These are phyloP conservation scores for Fusarium acutatum DNA, from an alignment of 2,329 filamentous ascomycete species.

Conservation along the genomic window DNA sequence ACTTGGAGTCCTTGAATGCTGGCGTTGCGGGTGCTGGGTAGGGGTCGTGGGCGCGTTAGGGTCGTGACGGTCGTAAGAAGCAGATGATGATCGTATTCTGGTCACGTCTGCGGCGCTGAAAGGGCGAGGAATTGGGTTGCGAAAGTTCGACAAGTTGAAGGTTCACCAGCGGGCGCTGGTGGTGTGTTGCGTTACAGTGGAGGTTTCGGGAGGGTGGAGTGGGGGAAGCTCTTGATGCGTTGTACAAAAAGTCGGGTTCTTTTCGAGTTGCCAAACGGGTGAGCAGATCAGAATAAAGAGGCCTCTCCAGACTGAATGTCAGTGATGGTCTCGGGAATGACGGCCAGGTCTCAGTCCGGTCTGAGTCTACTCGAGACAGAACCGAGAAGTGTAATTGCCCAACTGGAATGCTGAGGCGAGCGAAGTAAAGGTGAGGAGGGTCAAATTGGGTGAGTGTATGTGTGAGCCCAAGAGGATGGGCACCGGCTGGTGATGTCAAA, in stretches of 20 bases:
- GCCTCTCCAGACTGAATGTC: neutral
- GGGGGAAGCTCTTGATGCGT: slow-evolving; percentile 30
- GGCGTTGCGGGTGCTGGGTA: slow-evolving; percentile 58
- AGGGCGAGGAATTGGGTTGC: slow-evolving; percentile 36
- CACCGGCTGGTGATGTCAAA: slow-evolving; percentile 44
- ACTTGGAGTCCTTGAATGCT: slow-evolving; percentile 44
- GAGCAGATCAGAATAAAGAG: slow-evolving; percentile 1
- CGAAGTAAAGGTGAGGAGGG: slow-evolving; percentile 10
- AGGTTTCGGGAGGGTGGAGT: slow-evolving; percentile 31
- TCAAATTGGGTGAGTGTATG: slow-evolving; percentile 16
- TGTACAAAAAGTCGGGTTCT: slow-evolving; percentile 29
- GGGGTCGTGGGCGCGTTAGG: slow-evolving; percentile 56
- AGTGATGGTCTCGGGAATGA: slow-evolving; percentile 26
- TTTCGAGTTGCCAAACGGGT: neutral
- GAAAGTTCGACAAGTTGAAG: slow-evolving; percentile 58
- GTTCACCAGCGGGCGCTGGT: slow-evolving; percentile 50
- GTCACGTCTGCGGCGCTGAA: slow-evolving; percentile 56
- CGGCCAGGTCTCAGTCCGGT: slow-evolving; percentile 26
- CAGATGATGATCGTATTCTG: slow-evolving; percentile 49
- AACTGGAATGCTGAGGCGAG: slow-evolving; percentile 34
- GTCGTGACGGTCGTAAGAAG: slow-evolving; percentile 65
- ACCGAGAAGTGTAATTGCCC: slow-evolving; percentile 17
- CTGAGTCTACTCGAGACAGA: slow-evolving; percentile 30
- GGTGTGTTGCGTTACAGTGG: slow-evolving; percentile 41
- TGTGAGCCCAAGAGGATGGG: slow-evolving; percentile 26